Evolutionary conservation across 2,329 filamentous ascomycete species (phyloP).

Genomic region (Xylaria sp.): DNA sequence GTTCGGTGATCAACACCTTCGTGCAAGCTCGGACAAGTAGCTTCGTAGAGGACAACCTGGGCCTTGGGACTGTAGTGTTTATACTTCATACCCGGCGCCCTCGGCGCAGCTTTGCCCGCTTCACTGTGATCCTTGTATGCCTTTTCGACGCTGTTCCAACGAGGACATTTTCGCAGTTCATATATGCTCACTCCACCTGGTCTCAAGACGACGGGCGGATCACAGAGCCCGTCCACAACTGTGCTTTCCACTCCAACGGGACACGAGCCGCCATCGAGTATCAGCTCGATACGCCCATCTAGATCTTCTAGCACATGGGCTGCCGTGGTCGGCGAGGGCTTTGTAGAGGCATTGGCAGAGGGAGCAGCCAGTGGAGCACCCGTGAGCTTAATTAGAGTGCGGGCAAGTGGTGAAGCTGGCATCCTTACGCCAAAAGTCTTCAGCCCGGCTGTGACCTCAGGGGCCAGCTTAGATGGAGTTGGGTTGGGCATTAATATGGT

Average conservation of each 20-base stretch:
- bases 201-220: conserved; percentile 82
- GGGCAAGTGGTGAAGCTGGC: conserved; percentile 85
- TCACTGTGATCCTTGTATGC: conserved; percentile 83
- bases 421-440: conserved; percentile 89
- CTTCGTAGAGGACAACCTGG: conserved; percentile 83
- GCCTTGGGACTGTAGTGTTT: conserved; percentile 96
- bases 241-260: conserved; percentile 95
- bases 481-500: conserved; percentile 90
- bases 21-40: conserved; percentile 52
- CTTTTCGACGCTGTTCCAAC: conserved; percentile 82
- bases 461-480: conserved; percentile 74
- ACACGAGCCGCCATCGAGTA: conserved; percentile 89
- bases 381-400: conserved; percentile 84
- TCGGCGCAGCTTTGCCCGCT: conserved; percentile 72
- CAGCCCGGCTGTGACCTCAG: conserved; percentile 91
- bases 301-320: conserved; percentile 90
- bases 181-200: conserved; percentile 90
- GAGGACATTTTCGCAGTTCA: conserved; percentile 75
- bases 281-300: conserved; percentile 81
- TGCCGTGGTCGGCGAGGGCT: conserved; percentile 90
- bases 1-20: conserved; percentile 54
- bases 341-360: conserved; percentile 93
- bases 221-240: conserved; percentile 88
- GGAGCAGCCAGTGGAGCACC: conserved; percentile 87
- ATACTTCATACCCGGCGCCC: conserved; percentile 98